Base-by-base conservation (phyloP, 164 flowering plant genomes). In the Cinnamomum micranthum region DNA sequence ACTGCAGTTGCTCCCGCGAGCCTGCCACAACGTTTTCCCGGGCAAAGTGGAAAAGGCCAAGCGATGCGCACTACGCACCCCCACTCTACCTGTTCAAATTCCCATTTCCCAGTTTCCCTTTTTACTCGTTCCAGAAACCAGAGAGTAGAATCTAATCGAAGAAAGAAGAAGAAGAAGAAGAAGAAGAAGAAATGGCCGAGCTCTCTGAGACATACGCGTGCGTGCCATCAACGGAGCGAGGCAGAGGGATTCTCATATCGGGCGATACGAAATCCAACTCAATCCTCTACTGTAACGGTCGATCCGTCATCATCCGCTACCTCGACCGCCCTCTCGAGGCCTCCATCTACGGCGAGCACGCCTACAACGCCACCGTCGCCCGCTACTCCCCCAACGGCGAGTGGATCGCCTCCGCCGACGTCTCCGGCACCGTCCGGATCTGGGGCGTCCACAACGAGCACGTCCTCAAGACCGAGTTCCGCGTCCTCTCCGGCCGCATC, bases 401-500 rank as follows among this genome's bases (percentile, higher is more conserved):
- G 85, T 93, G 99, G 99, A 82, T 95, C 85, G 99, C 99, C 22
- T 95, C 99, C 14, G 99, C 93, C 11, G 99, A 95, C 72, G 97
- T 85, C 6, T 90, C 97, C 4, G 99, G 99, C 0, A 83, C 89
- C 41, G 97, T 95, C 10, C 82, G 97, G 84, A 90, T 95, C 82
- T 95, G 99, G 98, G 99, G 98, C 23, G 73, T 82, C 31, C 87
- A 81, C 77, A 87, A 87, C 74, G 97, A 88, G 1, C 86, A 82
- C 71, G 97, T 92, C 17, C 80, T 95, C 75, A 93, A 93, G 84
- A 88, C 89, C 67, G 99, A 93, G 83, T 95, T 91, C 78, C 84
- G 85, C 80, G 97, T 95, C 31, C 74, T 92, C 24, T 81, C 95
- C 6, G 99, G 99, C 22, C 84, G 99, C 88, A 92, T 95, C 78